Base-by-base conservation (phyloP, 371 early-diverging fungal species). In the Haplosporangium sp. region DNA sequence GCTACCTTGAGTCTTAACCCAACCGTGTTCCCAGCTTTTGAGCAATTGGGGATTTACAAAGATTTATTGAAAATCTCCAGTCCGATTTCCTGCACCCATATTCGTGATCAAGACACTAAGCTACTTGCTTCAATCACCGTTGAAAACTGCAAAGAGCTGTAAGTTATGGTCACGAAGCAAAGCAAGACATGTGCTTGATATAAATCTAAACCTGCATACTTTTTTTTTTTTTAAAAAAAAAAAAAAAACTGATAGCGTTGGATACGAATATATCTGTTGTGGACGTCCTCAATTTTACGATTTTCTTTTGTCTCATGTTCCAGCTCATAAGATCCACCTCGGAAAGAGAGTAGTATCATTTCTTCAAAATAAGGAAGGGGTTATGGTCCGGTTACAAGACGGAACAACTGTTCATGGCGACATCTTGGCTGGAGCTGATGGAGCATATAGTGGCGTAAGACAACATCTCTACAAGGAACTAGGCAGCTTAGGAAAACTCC, bases 391-490 rank as follows among this genome's bases (percentile, higher is more conserved):
- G 1, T 71, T 48, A 42, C 40, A 44, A 4, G 71, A 71, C 6
- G 65, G 65, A 8, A 44, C 61, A 3, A 65, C 65, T 4, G 56
- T 52, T 44, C 52, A 65, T 38, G 71, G 65, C 6, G 65, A 71
- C n/a, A 59, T 71, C 44, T 52, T 71, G 34, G 71, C 60, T 4
- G 71, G 65, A 3, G 69, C 69, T n/a, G 50, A 50, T n/a, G 50
- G 50, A 50, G 50, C 50, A n/a, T 50, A 50, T 7, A 50, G 50
- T n/a, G 50, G n/a, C n/a, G 50, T 50, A n/a, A 50, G 50, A 50
- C 50, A 50, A n/a, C 50, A 50, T 50, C 50, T 50, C n/a, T 50
- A n/a, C 50, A 50, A 50, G n/a, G 6, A 50, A 50, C n/a, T 50
- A 11, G n/a, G 50, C n/a, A 4, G 1, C n/a, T n/a, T 50, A 15